These are phyloP conservation scores for Tetrastigma voinierianum DNA, from an alignment of 164 flowering plant species.

Conservation along the genomic window DNA sequence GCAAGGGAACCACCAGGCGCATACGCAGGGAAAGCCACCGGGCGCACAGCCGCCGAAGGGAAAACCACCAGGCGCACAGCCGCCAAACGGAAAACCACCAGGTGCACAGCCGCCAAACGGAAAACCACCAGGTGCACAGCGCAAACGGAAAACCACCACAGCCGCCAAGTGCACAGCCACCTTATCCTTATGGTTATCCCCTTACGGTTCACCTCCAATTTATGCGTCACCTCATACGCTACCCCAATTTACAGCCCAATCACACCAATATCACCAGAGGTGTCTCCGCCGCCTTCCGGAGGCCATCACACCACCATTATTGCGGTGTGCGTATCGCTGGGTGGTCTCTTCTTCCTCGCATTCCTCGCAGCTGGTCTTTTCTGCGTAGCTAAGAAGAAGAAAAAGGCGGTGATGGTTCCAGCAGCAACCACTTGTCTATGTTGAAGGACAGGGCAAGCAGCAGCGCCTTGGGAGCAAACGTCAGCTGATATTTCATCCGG, in stretches of 20 bases:
- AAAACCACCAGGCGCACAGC: too few species aligned
- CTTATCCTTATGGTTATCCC: background rate
- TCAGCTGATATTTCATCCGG: too few species aligned
- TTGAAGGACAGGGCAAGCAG: constrained; percentile 15
- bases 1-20: too few species aligned
- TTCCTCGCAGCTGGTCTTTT: constrained; percentile 43
- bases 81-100: too few species aligned
- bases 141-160: too few species aligned
- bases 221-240: too few species aligned
- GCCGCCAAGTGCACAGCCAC: background rate
- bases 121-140: too few species aligned
- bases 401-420: constrained; percentile 38
- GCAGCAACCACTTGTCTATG: constrained; percentile 14
- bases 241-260: too few species aligned
- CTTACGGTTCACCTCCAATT: constrained; percentile 13
- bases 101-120: too few species aligned
- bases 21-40: too few species aligned
- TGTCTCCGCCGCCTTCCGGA: constrained; percentile 29
- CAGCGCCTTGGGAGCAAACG: constrained; percentile 9
- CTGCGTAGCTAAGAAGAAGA: constrained; percentile 52
- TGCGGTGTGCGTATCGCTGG: constrained; percentile 38
- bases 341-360: constrained; percentile 41
- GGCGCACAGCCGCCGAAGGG: too few species aligned
- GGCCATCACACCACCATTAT: constrained; percentile 41
- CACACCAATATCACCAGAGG: constrained; percentile 18